A percentile compares a stretch with the other conserved stretches of the same genome.
These are phyloP conservation scores for Populus davidiana DNA, from an alignment of 345 rosid species.

Conservation along the genomic window DNA sequence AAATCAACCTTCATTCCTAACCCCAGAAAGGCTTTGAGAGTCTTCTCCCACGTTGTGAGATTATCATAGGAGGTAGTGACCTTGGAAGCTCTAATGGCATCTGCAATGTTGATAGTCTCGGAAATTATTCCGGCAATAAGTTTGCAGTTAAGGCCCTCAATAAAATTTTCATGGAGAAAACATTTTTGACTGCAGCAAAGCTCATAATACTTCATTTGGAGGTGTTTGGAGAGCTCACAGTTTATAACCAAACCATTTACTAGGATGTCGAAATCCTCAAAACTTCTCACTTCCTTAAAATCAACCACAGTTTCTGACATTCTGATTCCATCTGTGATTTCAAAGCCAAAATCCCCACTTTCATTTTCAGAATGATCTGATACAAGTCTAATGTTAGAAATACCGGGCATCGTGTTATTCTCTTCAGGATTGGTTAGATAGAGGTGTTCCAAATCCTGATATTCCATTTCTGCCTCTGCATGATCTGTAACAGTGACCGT, in stretches of 20 bases:
- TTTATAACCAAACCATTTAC: slow-evolving; percentile 36
- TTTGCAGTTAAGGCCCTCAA: slow-evolving; percentile 31
- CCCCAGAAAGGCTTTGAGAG: slow-evolving; percentile 28
- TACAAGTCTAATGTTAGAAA: not conserved
- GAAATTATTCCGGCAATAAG: slow-evolving; percentile 30
- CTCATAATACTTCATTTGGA: slow-evolving; percentile 37
- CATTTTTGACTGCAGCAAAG: slow-evolving; percentile 40
- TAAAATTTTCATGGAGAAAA: slow-evolving; percentile 37
- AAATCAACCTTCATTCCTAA: slow-evolving; percentile 43
- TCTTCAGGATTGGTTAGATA: slow-evolving; percentile 2
- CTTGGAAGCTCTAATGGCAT: slow-evolving; percentile 43
- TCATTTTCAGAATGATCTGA: slow-evolving; percentile 23
- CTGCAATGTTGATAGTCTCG: slow-evolving; percentile 32
- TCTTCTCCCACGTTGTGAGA: slow-evolving; percentile 32
- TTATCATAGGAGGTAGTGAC: slow-evolving; percentile 13
- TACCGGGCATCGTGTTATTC: not conserved
- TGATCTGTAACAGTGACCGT: not conserved
- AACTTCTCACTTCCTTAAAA: slow-evolving; percentile 36
- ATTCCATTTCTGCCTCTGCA: slow-evolving; percentile 10
- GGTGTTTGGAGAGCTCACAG: slow-evolving; percentile 30
- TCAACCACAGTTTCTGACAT: slow-evolving; percentile 24
- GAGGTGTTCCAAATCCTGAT: slow-evolving; percentile 11
- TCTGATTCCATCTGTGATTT: slow-evolving; percentile 24
- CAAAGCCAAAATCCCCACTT: slow-evolving; percentile 19
- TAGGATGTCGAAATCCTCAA: slow-evolving; percentile 33